phyloP scores from a whole-genome alignment of 352 stramenopile species.

The Globisporangium abappressorium region DNA sequence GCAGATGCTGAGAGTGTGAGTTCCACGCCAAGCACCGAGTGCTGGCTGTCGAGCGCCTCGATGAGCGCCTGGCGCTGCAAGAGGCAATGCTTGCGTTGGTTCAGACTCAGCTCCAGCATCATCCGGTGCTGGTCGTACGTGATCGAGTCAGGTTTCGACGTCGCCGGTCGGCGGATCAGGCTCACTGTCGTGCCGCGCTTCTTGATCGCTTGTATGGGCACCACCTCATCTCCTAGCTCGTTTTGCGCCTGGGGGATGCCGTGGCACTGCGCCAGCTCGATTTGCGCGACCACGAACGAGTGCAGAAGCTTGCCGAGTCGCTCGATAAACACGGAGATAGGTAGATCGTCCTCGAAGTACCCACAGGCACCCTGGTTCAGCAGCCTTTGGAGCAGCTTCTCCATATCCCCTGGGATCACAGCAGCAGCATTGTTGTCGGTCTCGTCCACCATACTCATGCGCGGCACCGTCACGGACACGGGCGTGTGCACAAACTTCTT shows the following conservation, averaged over 20 bases:
- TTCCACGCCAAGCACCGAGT: conserved; percentile 64
- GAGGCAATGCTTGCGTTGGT: conserved; percentile 62
- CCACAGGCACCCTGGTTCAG: conserved; percentile 59
- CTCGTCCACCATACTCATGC: conserved; percentile 11
- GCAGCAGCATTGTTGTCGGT: not conserved
- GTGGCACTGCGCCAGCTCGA: conserved; percentile 44
- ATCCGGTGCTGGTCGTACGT: conserved; percentile 61
- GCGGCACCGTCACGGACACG: conserved; percentile 42
- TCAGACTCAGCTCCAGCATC: conserved; percentile 65
- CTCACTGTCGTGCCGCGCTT: conserved; percentile 24
- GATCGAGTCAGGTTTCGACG: conserved; percentile 44
- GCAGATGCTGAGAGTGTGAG: conserved; percentile 16
- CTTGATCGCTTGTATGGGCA: conserved; percentile 32
- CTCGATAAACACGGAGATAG: conserved; percentile 33
- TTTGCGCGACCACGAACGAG: conserved; percentile 49
- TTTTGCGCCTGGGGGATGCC: conserved; percentile 17
- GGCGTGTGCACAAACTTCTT: conserved; percentile 48
- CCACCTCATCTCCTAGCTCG: conserved; percentile 29
- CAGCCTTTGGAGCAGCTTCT: conserved; percentile 50
- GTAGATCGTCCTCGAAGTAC: conserved; percentile 53
- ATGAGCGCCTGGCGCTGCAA: conserved; percentile 43
- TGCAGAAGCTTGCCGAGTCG: conserved; percentile 51
- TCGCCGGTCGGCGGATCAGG: conserved; percentile 24
- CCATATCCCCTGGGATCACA: conserved; percentile 14
- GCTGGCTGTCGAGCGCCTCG: conserved; percentile 34